Base-by-base conservation (phyloP, 2,329 filamentous ascomycete genomes). In the Kalaharituber pfeilii region DNA sequence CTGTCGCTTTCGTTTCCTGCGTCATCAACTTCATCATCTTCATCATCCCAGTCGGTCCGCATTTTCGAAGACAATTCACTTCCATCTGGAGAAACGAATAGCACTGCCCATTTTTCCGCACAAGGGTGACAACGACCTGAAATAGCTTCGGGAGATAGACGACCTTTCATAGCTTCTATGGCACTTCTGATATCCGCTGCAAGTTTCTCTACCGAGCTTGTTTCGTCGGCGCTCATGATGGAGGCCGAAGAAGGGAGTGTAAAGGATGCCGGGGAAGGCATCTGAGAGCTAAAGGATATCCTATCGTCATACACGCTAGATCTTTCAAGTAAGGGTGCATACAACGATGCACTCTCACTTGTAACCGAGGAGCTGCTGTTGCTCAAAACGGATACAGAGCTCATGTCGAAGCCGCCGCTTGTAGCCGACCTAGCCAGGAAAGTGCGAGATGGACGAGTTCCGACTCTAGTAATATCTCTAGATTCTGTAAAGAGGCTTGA, bases 51-150 rank as follows among this genome's bases (percentile, higher is more conserved):
- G 57, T 79, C 84, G 67, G 84, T 86, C 33, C 74, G 79, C 81
- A 86, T 84, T 47, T 81, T 75, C 2, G 80, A 76, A 6, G 80
- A 81, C 39, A 93, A 70, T 51, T 73, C 73, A 63, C 78, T 80
- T 28, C 85, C 84, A 66, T 87, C 80, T 0, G 78, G 69, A 0
- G 83, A 83, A 54, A 93, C 78, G 63, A 88, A 89, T 7, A 93
- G 71, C 5, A 91, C 81, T 3, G 83, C 77, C 86, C 86, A 94
- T 54, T 81, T 75, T 68, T 93, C 86, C 1, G 82, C 81, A 58
- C 84, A 89, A 7, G 86, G 86, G 63, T 91, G 84, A 53, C 80
- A 82, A 13, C 77, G 73, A 22, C 82, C 83, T 50, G 80, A 78
- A 18, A 81, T 72, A 11, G 72, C 75, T 13, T 86, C 80, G 5